A percentile compares a stretch with the other conserved stretches of the same genome.
phyloP scores from a whole-genome alignment of 2,329 filamentous ascomycete species.

The Bimuria novae-zelandiae region DNA sequence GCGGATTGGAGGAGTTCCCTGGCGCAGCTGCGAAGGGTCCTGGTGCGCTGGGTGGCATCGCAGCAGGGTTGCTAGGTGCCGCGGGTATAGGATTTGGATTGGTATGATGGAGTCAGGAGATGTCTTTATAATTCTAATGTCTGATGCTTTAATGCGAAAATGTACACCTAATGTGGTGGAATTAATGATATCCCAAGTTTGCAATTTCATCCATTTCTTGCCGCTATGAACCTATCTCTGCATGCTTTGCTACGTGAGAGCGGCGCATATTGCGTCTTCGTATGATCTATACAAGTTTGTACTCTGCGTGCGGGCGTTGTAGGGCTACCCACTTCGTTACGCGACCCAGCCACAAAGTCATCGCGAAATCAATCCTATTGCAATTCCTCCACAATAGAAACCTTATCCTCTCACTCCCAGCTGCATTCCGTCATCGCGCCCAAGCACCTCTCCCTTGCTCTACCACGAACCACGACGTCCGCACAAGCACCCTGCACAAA shows the following conservation, averaged over 20 bases:
- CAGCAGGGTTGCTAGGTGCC: constrained; percentile 24
- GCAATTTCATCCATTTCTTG: not conserved
- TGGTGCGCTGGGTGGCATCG: constrained; percentile 16
- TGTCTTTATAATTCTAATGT: constrained; percentile 4
- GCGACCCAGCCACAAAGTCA: too few species aligned
- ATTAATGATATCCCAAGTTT: constrained; percentile 2
- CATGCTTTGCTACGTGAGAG: too few species aligned
- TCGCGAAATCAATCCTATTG: too few species aligned
- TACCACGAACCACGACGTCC: not conserved
- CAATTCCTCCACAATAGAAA: too few species aligned
- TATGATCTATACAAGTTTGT: too few species aligned
- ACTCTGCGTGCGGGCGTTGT: too few species aligned
- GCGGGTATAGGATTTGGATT: constrained; percentile 26
- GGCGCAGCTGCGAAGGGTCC: constrained; percentile 14
- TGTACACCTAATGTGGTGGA: constrained; percentile 7
- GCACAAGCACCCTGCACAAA: not conserved
- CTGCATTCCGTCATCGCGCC: not conserved
- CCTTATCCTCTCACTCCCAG: too few species aligned
- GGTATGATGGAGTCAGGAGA: constrained; percentile 18
- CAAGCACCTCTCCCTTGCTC: not conserved
- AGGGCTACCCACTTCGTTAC: too few species aligned
- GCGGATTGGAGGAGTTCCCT: constrained; percentile 11
- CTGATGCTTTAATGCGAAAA: constrained; percentile 9
- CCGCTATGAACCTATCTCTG: not conserved
- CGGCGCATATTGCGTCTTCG: too few species aligned